Evolutionary conservation across 2,329 filamentous ascomycete species (phyloP).

Genomic region (Colletotrichum aenigma): DNA sequence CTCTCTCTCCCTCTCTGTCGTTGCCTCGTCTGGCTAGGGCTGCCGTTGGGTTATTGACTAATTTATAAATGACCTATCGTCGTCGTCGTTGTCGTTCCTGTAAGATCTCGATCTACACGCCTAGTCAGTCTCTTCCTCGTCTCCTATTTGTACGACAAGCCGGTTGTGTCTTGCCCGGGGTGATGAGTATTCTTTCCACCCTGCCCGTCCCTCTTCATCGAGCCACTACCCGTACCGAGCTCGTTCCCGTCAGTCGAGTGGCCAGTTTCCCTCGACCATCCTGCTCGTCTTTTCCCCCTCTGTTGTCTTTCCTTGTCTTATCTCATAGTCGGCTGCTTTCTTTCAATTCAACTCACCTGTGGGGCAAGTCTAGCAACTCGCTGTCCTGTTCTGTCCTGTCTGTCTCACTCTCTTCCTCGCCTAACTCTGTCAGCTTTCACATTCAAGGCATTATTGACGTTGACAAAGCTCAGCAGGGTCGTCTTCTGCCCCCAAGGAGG

Average conservation of each 20-base stretch:
- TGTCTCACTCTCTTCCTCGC: background rate
- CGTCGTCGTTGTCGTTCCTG: background rate
- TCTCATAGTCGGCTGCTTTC: constrained; percentile 5
- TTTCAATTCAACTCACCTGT: background rate
- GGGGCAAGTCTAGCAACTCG: background rate
- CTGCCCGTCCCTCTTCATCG: background rate
- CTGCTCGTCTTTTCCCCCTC: background rate
- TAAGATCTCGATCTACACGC: constrained; percentile 11
- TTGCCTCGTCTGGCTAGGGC: background rate
- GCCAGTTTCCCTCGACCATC: background rate
- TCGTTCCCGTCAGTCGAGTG: background rate
- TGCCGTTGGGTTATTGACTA: background rate
- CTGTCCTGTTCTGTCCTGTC: background rate
- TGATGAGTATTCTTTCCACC: background rate
- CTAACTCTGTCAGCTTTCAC: constrained; percentile 13
- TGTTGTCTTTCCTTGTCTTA: background rate
- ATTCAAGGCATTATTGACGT: background rate
- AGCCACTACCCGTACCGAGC: background rate
- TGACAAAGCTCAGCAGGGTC: background rate
- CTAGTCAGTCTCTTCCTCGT: background rate
- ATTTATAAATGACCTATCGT: constrained; percentile 9
- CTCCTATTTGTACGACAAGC: constrained; percentile 1
- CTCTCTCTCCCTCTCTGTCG: background rate
- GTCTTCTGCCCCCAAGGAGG: background rate
- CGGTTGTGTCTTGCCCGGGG: background rate